Evolutionary conservation across 202 grass and related monocot genomes (phyloP), one percentile per base, ranked within the genome.

Genomic region (Schoenoplectus tabernaemontani): DNA sequence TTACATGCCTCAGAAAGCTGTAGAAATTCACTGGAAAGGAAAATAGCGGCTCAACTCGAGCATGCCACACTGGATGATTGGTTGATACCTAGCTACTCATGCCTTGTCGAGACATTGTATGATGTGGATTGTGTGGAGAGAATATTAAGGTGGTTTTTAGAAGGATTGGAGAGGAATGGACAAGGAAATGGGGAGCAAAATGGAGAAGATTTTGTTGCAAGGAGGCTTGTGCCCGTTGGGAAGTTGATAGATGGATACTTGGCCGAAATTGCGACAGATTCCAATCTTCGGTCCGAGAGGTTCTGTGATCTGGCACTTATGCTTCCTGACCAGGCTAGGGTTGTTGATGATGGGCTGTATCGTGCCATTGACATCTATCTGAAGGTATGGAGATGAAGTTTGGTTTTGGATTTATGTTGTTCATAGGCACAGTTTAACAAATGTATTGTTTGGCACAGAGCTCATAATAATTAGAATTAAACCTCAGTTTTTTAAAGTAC

Each of bases 321-420:
- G 34, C 77, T 99, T 85, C 96, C 96, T 54, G 96, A 99, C 64
- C 59, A 64, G 42, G 88, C 92, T 36, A 91, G 96, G 12, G 76
- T 93, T 7, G 93, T 96, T 47, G 96, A 93, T 75, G 96, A 99
- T 1, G 96, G 92, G 32, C 90, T 99, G 22, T 99, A 99, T 86
- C 92, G 96, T 41, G 92, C 96, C 37, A 90, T 99, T 50, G 96
- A 99, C 73, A 92, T 99, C 83, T 99, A 99, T 78, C 81, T 99
- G 65, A 99, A 96, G 96, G 96, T 93, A 54, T 30, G 5, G n/a
- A 24, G 32, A 75, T 81, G 46, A 44, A 57, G 26, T 9, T 53
- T 47, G 24, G 2, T 51, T 64, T 64, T 78, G 12, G 5, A 3
- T 12, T 42, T 28, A 78, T 23, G 77, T 33, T 51, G 38, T 48